A percentile compares a stretch with the other conserved stretches of the same genome.
phyloP scores from a whole-genome alignment of 2,329 filamentous ascomycete genomes.

The Acarospora socialis region DNA sequence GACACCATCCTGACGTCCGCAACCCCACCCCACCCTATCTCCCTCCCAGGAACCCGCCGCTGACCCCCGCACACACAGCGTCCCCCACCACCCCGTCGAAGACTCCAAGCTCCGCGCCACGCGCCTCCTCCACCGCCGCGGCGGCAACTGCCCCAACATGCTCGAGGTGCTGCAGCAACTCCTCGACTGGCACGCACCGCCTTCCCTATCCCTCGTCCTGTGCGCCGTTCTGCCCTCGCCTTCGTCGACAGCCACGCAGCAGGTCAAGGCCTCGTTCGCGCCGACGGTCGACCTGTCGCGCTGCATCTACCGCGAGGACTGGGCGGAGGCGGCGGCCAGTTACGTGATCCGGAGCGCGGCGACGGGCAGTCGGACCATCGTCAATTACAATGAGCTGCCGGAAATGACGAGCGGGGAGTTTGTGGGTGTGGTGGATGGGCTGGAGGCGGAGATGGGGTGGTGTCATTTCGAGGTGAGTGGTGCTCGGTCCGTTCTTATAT shows the following conservation, averaged over 20 bases:
- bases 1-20: conserved; percentile 51
- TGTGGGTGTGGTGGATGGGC: conserved; percentile 24
- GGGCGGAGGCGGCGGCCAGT: conserved; percentile 47
- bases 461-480: conserved; percentile 56
- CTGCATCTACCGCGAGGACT: conserved; percentile 45
- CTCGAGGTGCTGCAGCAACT: conserved; percentile 58
- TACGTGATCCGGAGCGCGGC: conserved; percentile 51
- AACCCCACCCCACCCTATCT: too few relatives aligned
- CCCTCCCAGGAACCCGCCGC: conserved; percentile 1
- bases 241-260: conserved; percentile 35
- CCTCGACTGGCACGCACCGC: conserved; percentile 18
- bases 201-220: conserved; percentile 22
- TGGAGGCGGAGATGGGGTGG: conserved; percentile 35
- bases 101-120: conserved; percentile 60
- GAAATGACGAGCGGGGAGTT: conserved; percentile 57
- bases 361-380: conserved; percentile 51
- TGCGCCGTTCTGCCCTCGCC: conserved; percentile 38
- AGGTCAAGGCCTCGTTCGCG: conserved; percentile 42
- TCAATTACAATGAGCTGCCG: conserved; percentile 53
- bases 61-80: conserved; percentile 27
- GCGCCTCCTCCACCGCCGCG: conserved; percentile 43
- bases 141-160: conserved; percentile 60
- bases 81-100: conserved; percentile 53
- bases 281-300: conserved; percentile 34
- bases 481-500: conserved; percentile 3